Percentiles rank a stretch among this genome's conserved stretches.
Evolutionary conservation across 805 yeast species (phyloP).

Genomic region (Candida silvatica): DNA sequence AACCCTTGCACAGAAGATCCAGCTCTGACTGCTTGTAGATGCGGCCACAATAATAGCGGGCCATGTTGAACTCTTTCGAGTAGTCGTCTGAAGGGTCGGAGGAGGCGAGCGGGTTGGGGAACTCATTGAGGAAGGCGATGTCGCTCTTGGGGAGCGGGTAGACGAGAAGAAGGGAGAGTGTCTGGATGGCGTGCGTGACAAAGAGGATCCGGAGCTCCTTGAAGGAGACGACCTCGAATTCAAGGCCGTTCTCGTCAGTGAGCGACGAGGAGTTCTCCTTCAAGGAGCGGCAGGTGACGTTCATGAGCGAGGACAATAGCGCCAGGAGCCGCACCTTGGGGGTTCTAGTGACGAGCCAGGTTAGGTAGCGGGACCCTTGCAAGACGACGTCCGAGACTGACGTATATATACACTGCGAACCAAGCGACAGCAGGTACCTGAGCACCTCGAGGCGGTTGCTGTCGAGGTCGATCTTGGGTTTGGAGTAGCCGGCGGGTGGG

Average conservation of each 20-base stretch:
- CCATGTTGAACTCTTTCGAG: slow-evolving; percentile 28
- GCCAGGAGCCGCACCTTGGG: slow-evolving; percentile 41
- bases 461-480: slow-evolving; percentile 38
- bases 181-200: slow-evolving; percentile 50
- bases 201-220: slow-evolving; percentile 36
- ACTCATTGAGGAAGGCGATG: slow-evolving; percentile 25
- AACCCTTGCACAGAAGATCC: slow-evolving; percentile 35
- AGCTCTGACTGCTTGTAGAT: slow-evolving; percentile 49
- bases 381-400: slow-evolving; percentile 32
- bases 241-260: slow-evolving; percentile 36
- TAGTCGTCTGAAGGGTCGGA: no score
- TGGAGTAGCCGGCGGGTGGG: slow-evolving; percentile 11
- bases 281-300: slow-evolving; percentile 48
- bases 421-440: slow-evolving; percentile 48
- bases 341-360: slow-evolving; percentile 40
- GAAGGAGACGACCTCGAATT: slow-evolving; percentile 19
- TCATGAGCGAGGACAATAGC: slow-evolving; percentile 62
- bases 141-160: slow-evolving; percentile 55
- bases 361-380: slow-evolving; percentile 53
- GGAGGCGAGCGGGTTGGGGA: no score
- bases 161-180: slow-evolving; percentile 50
- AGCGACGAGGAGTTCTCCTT: slow-evolving; percentile 14
- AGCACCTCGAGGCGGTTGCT: slow-evolving; percentile 62
- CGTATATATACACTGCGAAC: slow-evolving; percentile 53
- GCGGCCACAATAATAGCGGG: slow-evolving; percentile 42